Conservation (phyloP, 352 stramenopile genomes). For the Pythium chondricola region DNA sequence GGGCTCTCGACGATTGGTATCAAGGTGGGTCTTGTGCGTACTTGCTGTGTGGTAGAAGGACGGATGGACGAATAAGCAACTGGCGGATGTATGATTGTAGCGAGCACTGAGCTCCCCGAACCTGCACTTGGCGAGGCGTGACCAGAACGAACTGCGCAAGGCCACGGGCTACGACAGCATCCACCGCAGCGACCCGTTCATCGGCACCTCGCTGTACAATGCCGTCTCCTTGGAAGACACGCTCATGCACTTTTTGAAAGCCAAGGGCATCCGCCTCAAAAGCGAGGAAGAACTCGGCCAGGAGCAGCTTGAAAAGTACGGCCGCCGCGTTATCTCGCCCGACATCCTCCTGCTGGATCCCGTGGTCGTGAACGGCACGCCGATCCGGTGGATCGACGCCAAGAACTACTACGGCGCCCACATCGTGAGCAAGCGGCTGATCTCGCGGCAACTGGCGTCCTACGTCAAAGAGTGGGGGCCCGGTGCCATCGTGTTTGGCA, state of each 20-base stretch:
- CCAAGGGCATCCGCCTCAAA: constrained; percentile 63
- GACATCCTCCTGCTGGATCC: constrained; percentile 79
- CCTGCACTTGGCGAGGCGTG: constrained; percentile 52
- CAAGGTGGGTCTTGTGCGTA: constrained; percentile 13
- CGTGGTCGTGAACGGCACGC: constrained; percentile 76
- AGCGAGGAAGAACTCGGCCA: constrained; percentile 64
- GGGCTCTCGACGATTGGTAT: constrained; percentile 41
- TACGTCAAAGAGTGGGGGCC: constrained; percentile 86
- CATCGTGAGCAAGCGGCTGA: constrained; percentile 82
- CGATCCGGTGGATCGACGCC: constrained; percentile 82
- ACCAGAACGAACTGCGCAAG: constrained; percentile 66
- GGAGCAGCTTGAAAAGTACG: constrained; percentile 59
- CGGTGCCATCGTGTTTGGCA: constrained; percentile 79
- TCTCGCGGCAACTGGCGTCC: constrained; percentile 70
- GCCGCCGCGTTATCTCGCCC: constrained; percentile 69
- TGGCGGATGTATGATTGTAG: constrained; percentile 28
- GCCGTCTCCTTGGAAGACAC: constrained; percentile 65
- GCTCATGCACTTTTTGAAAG: constrained; percentile 66
- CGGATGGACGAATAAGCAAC: too few relatives aligned
- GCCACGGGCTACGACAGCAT: constrained; percentile 76
- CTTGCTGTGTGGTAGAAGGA: too few relatives aligned
- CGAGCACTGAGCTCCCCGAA: constrained; percentile 40
- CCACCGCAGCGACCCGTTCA: constrained; percentile 78
- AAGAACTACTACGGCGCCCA: constrained; percentile 89
- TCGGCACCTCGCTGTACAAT: constrained; percentile 64